phyloP scores from a whole-genome alignment of 352 stramenopile genomes.

The Pythium coloratum region DNA sequence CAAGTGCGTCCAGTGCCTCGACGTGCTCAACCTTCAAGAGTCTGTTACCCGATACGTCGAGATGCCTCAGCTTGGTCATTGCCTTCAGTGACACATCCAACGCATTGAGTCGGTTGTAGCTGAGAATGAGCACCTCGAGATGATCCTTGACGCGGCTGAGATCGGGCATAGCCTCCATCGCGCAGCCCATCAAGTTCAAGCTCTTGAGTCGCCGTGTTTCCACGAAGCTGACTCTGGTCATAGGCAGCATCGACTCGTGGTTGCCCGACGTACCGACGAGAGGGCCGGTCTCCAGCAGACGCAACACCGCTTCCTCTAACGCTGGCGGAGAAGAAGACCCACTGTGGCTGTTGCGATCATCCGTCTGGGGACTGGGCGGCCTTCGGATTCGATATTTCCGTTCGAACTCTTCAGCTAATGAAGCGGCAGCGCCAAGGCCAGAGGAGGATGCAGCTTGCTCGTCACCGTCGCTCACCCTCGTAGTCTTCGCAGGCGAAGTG shows the following conservation, averaged over 20 bases:
- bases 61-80: slow-evolving; percentile 37
- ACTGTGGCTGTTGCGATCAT: slow-evolving; percentile 9
- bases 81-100: slow-evolving; percentile 33
- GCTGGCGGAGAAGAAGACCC: background rate
- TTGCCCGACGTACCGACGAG: background rate
- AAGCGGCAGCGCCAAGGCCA: slow-evolving; percentile 33
- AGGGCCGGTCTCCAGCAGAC: slow-evolving; percentile 6
- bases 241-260: slow-evolving; percentile 33
- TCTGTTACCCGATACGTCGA: slow-evolving; percentile 78
- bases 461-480: background rate
- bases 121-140: slow-evolving; percentile 66
- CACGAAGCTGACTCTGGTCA: slow-evolving; percentile 21
- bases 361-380: slow-evolving; percentile 31
- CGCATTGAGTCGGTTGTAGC: slow-evolving; percentile 65
- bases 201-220: slow-evolving; percentile 34
- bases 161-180: slow-evolving; percentile 50
- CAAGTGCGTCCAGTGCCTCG: slow-evolving; percentile 34
- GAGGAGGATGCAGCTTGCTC: slow-evolving; percentile 19
- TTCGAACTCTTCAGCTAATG: slow-evolving; percentile 57
- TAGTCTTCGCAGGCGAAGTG: background rate
- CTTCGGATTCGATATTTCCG: slow-evolving; percentile 52
- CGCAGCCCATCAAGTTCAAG: slow-evolving; percentile 56
- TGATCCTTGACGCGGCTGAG: slow-evolving; percentile 33
- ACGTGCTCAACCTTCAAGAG: slow-evolving; percentile 49
- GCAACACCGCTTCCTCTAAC: slow-evolving; percentile 13